Base-by-base conservation (phyloP, 805 yeast genomes). In the Yarrowia deformans region DNA sequence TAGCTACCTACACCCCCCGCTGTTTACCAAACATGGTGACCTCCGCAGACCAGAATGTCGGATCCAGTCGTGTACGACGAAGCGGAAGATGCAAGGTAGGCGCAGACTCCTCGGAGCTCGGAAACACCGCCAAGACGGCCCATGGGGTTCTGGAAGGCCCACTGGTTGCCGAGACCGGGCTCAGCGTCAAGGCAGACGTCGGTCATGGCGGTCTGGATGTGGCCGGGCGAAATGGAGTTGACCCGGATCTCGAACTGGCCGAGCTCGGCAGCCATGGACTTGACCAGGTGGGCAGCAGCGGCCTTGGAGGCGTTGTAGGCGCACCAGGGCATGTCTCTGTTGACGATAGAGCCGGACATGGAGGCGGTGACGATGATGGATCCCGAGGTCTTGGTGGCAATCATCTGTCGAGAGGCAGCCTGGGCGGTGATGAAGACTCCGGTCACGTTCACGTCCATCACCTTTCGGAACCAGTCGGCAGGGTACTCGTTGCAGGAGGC, bases 261-360 rank as follows among this genome's bases (percentile, higher is more conserved):
- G 93, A 94, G 90, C 79, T 90, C 96, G 72, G 88, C 85, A 49
- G 93, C 95, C 74, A 90, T 81, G 4, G 93, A 85, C 77, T 86
- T 86, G 68, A 85, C 90, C 83, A 90, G 81, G 79, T 90, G 95
- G 73, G 90, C 89, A 52, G 90, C 94, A 77, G 93, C 95, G 23
- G 95, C 95, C 81, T 90, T 90, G 73, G 94, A 84, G 90, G 89
- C 88, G 83, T 90, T 90, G 84, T 90, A 90, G 73, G 90, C 90
- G 72, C 87, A 84, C 80, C 92, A 97, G 74, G 86, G 83, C 78
- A 92, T 94, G 34, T 97, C 97, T 70, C 87, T 85, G 79, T 92
- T 92, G 73, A 87, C 93, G 73, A 93, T 88, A 78, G 87, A 90
- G 10, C 90, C 97, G 29, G 95, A 89, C 90, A 92, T 92, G 55